A percentile compares a stretch with the other conserved stretches of the same genome.
Evolutionary conservation across 2,329 filamentous ascomycete genomes (phyloP).

Genomic region (Claviceps monticola): DNA sequence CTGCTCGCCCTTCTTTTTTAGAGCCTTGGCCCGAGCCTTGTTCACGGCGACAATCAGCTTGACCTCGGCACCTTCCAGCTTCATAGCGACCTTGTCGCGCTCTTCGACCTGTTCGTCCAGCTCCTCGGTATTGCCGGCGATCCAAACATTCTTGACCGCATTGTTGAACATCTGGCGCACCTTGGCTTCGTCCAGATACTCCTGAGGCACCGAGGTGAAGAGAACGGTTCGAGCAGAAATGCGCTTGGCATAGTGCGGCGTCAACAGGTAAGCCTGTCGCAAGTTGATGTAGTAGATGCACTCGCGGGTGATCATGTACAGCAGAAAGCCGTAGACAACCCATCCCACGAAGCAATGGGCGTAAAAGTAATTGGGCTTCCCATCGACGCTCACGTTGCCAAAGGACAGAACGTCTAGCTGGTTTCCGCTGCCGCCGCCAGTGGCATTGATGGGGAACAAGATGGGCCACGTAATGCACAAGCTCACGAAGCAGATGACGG

Average conservation of each 20-base stretch:
- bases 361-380: conserved; percentile 54
- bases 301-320: conserved; percentile 82
- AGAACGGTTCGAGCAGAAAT: conserved; percentile 85
- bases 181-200: conserved; percentile 60
- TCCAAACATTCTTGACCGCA: conserved; percentile 71
- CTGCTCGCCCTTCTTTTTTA: conserved; percentile 18
- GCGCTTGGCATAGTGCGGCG: conserved; percentile 67
- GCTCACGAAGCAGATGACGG: conserved; percentile 68
- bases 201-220: conserved; percentile 72
- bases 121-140: conserved; percentile 57
- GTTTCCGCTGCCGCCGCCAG: conserved; percentile 49
- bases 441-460: conserved; percentile 70
- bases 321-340: conserved; percentile 74
- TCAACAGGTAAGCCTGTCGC: conserved; percentile 84
- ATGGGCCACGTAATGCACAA: conserved; percentile 75
- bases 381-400: conserved; percentile 31
- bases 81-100: conserved; percentile 59
- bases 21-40: conserved; percentile 21
- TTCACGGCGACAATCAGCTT: conserved; percentile 54
- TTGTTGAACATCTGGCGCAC: conserved; percentile 66
- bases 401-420: conserved; percentile 44
- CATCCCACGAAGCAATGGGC: conserved; percentile 72
- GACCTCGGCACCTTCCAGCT: conserved; percentile 73
- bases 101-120: conserved; percentile 68
- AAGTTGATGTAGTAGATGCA: conserved; percentile 88